A percentile compares a stretch with the other conserved stretches of the same genome.
phyloP scores from a whole-genome alignment of 495 filamentous ascomycete species.

The Neurospora tetrasperma region DNA sequence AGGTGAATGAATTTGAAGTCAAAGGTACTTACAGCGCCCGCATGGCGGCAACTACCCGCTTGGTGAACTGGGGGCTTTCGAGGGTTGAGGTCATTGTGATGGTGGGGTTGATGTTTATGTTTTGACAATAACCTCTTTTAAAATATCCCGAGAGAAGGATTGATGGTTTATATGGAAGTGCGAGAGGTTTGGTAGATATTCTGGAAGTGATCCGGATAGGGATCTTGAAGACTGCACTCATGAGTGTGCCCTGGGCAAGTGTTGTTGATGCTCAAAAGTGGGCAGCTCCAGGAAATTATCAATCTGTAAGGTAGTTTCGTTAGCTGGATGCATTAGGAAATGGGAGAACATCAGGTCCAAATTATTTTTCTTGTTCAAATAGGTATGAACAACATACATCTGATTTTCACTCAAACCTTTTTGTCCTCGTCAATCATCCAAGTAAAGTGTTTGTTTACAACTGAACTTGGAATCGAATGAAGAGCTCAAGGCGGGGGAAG shows the following conservation, averaged over 20 bases:
- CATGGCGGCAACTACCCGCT: constrained; percentile 72
- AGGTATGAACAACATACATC: too few relatives aligned
- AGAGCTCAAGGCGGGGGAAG: neutral
- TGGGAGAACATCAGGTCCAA: neutral
- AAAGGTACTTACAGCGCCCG: constrained; percentile 56
- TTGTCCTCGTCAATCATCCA: neutral
- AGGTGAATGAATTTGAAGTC: neutral
- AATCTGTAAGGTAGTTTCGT: neutral
- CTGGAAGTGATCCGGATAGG: neutral
- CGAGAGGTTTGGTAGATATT: neutral
- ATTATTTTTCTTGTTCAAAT: neutral
- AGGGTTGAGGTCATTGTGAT: constrained; percentile 15
- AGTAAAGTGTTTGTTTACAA: neutral
- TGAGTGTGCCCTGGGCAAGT: neutral
- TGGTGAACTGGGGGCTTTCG: constrained; percentile 50
- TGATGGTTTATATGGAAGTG: neutral
- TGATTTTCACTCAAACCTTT: neutral
- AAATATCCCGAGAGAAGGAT: neutral
- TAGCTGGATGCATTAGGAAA: neutral
- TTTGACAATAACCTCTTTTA: neutral
- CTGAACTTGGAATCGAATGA: neutral
- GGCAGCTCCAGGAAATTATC: neutral
- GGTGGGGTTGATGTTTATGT: neutral
- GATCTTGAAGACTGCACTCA: neutral
- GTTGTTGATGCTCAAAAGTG: neutral